Evolutionary conservation across 2,329 filamentous ascomycete genomes (phyloP).

Genomic region (Elsinoe necatrix): DNA sequence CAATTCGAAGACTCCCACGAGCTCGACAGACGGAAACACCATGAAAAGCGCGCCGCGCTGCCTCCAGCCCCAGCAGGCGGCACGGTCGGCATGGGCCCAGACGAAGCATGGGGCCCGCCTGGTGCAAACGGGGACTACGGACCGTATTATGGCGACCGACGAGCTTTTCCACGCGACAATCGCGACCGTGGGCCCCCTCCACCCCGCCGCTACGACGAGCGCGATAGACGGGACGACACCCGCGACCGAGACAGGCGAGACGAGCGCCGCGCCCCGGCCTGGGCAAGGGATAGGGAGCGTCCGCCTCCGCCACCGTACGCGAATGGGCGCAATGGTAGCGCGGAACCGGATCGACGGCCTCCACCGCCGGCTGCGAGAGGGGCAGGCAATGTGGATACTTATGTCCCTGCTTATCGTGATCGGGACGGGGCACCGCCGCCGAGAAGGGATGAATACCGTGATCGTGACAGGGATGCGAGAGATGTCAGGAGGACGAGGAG

Average conservation of each 20-base stretch:
- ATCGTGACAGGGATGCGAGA: slow-evolving; percentile 18
- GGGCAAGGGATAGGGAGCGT: background rate
- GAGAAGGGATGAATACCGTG: slow-evolving; percentile 20
- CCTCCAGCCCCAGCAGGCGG: slow-evolving; percentile 89
- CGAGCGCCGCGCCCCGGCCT: slow-evolving; percentile 6
- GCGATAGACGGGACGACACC: slow-evolving; percentile 22
- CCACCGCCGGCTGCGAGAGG: slow-evolving; percentile 20
- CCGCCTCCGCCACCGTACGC: slow-evolving; percentile 16
- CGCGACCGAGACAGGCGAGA: slow-evolving; percentile 7
- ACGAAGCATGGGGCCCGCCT: slow-evolving; percentile 39
- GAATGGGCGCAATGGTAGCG: slow-evolving; percentile 13
- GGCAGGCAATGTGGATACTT: slow-evolving; percentile 32
- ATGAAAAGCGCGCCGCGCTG: slow-evolving; percentile 72
- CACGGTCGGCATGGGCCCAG: slow-evolving; percentile 66
- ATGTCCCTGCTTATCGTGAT: slow-evolving; percentile 37
- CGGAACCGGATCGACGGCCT: slow-evolving; percentile 19
- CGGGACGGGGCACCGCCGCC: slow-evolving; percentile 19
- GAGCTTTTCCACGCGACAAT: slow-evolving; percentile 21
- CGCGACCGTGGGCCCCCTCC: slow-evolving; percentile 27
- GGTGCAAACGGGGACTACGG: slow-evolving; percentile 20
- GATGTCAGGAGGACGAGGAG: slow-evolving; percentile 24
- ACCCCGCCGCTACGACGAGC: slow-evolving; percentile 23
- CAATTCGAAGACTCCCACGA: slow-evolving; percentile 92
- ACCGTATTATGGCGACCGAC: slow-evolving; percentile 23
- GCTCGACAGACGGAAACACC: slow-evolving; percentile 83